Evolutionary conservation across 352 stramenopile species (phyloP).

Genomic region (Globisporangium echinulatum): DNA sequence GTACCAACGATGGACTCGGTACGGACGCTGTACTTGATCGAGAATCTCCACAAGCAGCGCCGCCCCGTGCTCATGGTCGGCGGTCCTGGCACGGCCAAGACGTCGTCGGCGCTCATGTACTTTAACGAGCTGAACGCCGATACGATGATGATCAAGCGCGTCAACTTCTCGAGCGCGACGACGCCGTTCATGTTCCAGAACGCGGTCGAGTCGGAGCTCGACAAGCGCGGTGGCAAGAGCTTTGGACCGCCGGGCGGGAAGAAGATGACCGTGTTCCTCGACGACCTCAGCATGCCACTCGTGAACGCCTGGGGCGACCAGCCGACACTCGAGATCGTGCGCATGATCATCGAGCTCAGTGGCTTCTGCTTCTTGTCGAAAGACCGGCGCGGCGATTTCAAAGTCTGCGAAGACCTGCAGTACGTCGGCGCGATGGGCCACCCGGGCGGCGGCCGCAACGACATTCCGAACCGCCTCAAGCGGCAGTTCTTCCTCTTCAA

Average conservation of each 20-base stretch:
- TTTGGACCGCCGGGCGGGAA: slow-evolving; percentile 97
- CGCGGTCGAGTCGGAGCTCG: slow-evolving; percentile 95
- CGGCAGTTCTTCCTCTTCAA: slow-evolving; percentile 99
- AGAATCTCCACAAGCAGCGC: slow-evolving; percentile 92
- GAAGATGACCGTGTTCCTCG: slow-evolving; percentile 99
- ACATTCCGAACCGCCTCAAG: slow-evolving; percentile 99
- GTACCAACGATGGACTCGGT: slow-evolving; percentile 98
- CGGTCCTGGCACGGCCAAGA: slow-evolving; percentile 97
- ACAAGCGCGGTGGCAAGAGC: slow-evolving; percentile 97
- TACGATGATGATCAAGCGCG: slow-evolving; percentile 94
- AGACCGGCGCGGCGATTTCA: slow-evolving; percentile 98
- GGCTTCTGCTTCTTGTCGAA: slow-evolving; percentile 98
- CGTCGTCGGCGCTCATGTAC: slow-evolving; percentile 97
- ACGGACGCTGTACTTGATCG: slow-evolving; percentile 90
- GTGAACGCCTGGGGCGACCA: slow-evolving; percentile 99
- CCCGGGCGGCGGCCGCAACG: slow-evolving; percentile 95
- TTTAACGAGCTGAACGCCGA: slow-evolving; percentile 93
- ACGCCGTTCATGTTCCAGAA: slow-evolving; percentile 98
- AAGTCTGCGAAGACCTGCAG: slow-evolving; percentile 96
- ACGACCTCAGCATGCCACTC: slow-evolving; percentile 96
- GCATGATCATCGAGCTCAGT: slow-evolving; percentile 95
- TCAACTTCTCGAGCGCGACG: slow-evolving; percentile 98
- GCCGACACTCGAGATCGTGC: slow-evolving; percentile 96
- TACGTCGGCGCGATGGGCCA: slow-evolving; percentile 98
- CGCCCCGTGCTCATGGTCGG: slow-evolving; percentile 95